Percentiles rank a stretch among this genome's conserved stretches.
These are phyloP conservation scores for Cryptococcus deneoformans DNA, from an alignment of 1,284 basidiomycete species.

Conservation along the genomic window DNA sequence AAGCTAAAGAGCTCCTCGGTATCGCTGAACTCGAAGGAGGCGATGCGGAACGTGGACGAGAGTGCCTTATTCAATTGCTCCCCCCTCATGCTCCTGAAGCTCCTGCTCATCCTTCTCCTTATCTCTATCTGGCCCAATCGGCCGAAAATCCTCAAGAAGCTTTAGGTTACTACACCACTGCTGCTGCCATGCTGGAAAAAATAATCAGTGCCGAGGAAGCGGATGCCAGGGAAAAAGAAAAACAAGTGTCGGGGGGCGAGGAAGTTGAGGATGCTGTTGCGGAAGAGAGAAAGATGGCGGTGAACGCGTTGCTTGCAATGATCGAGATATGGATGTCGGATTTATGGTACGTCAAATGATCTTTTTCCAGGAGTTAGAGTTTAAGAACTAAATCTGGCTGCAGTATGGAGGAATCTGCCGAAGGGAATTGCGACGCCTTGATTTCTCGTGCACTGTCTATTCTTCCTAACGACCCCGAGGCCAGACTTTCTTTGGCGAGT, in stretches of 20 bases:
- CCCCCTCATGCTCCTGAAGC: constrained; percentile 58
- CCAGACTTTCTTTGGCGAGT: constrained; percentile 76
- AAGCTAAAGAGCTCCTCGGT: constrained; percentile 76
- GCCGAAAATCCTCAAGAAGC: constrained; percentile 67
- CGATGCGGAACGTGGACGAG: constrained; percentile 66
- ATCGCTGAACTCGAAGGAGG: constrained; percentile 74
- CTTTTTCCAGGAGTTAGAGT: neutral
- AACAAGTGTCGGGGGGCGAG: constrained; percentile 57
- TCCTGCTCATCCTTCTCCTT: constrained; percentile 65
- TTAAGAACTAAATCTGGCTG: neutral
- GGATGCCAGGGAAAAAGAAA: constrained; percentile 19
- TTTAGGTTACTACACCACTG: constrained; percentile 75
- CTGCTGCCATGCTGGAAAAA: constrained; percentile 67
- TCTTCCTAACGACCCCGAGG: constrained; percentile 74
- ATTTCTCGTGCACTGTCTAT: constrained; percentile 68
- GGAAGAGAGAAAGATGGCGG: constrained; percentile 69
- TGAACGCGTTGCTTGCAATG: constrained; percentile 84
- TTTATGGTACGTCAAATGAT: constrained; percentile 61
- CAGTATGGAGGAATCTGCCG: constrained; percentile 63
- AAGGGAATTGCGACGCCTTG: constrained; percentile 71
- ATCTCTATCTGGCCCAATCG: constrained; percentile 88
- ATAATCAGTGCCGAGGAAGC: constrained; percentile 55
- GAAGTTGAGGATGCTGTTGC: constrained; percentile 51
- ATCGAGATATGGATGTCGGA: constrained; percentile 98
- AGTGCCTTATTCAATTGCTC: constrained; percentile 55